These are phyloP conservation scores for Chlorella sp. DNA, from an alignment of 139 green algal species.

Conservation along the genomic window DNA sequence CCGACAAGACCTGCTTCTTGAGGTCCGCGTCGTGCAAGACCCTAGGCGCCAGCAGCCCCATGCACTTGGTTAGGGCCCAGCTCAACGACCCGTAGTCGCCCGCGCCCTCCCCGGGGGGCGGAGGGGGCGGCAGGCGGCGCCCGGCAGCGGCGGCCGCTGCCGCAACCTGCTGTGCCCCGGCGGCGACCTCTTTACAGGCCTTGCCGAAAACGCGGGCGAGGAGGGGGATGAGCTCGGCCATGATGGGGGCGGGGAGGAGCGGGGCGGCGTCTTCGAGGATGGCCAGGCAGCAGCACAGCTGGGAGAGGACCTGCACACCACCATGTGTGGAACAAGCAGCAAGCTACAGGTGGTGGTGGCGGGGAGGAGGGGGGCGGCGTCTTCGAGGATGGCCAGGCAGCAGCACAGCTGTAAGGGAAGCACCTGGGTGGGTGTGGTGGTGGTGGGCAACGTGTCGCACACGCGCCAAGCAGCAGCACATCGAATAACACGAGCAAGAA, in stretches of 20 bases:
- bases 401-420: not conserved
- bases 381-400: not conserved
- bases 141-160: not conserved
- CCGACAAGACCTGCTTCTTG: constrained; percentile 70
- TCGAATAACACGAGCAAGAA: too few species aligned
- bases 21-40: constrained; percentile 44
- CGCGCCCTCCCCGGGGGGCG: not conserved
- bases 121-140: not conserved
- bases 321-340: not conserved
- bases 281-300: constrained; percentile 32
- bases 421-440: too few species aligned
- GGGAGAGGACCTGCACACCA: constrained; percentile 11
- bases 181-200: not conserved
- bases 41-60: constrained; percentile 48
- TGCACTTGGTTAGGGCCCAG: constrained; percentile 54
- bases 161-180: not conserved
- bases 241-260: not conserved
- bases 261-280: constrained; percentile 21
- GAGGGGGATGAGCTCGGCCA: not conserved
- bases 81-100: constrained; percentile 62
- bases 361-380: not conserved
- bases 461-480: too few species aligned
- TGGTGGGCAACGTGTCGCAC: too few species aligned
- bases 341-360: not conserved
- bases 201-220: not conserved